phyloP scores from a whole-genome alignment of 2,329 filamentous ascomycete genomes.

The Juglanconis juglandina region DNA sequence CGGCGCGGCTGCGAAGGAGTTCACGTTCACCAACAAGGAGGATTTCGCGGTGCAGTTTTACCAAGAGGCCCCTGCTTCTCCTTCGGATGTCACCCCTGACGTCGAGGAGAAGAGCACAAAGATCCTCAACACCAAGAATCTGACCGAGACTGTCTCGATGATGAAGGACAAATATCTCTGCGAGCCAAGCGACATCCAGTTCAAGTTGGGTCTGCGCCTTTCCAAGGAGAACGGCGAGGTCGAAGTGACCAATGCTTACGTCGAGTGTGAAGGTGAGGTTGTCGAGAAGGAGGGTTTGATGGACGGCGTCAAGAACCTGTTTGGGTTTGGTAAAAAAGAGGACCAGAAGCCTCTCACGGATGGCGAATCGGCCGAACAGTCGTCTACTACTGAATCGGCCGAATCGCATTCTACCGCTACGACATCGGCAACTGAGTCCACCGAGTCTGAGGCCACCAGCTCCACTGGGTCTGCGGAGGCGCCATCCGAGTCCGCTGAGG shows the following conservation, averaged over 20 bases:
- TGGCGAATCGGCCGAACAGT: conserved; percentile 46
- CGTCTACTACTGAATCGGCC: conserved; percentile 41
- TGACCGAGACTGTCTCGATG: conserved; percentile 77
- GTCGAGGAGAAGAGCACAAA: conserved; percentile 59
- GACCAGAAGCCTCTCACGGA: conserved; percentile 73
- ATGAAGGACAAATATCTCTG: conserved; percentile 79
- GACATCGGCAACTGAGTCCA: conserved; percentile 31
- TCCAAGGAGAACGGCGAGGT: conserved; percentile 73
- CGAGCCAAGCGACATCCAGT: conserved; percentile 69
- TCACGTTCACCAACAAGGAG: conserved; percentile 76
- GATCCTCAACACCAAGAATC: conserved; percentile 72
- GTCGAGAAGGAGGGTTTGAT: conserved; percentile 75
- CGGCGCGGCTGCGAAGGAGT: conserved; percentile 73
- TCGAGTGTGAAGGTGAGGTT: conserved; percentile 80
- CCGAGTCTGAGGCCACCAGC: conserved; percentile 21
- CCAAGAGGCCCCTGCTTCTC: conserved; percentile 58
- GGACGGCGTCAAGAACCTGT: conserved; percentile 92
- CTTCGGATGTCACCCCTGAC: conserved; percentile 36
- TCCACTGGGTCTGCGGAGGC: conserved; percentile 38
- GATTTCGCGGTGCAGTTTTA: conserved; percentile 80
- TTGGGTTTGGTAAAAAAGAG: conserved; percentile 91
- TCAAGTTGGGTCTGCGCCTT: conserved; percentile 74
- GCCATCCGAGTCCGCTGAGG: conserved; percentile 47
- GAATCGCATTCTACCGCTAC: conserved; percentile 30
- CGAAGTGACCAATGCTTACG: conserved; percentile 68